Conservation (phyloP, 768 basidiomycete species). For the Hirschioporus abietinus region DNA sequence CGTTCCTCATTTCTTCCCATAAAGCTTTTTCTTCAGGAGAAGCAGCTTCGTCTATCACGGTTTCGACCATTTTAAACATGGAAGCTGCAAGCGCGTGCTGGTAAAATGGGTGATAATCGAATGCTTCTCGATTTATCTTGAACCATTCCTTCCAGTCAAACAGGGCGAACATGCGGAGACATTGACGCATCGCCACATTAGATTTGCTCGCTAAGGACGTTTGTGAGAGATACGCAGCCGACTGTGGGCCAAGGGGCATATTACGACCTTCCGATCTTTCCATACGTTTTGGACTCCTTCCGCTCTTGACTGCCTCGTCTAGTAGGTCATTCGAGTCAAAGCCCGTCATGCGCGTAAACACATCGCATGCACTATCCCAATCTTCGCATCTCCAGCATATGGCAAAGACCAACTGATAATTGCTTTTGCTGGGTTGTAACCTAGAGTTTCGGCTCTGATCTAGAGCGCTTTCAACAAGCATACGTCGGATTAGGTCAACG, state of each 20-base stretch:
- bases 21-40: neutral
- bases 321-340: constrained; percentile 22
- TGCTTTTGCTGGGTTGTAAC: constrained; percentile 41
- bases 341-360: constrained; percentile 73
- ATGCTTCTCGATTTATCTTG: neutral
- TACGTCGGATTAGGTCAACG: constrained; percentile 62
- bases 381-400: constrained; percentile 61
- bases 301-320: neutral
- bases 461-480: constrained; percentile 50
- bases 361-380: constrained; percentile 51
- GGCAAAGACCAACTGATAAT: constrained; percentile 58
- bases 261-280: neutral
- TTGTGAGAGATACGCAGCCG: constrained; percentile 48
- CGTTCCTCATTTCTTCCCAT: neutral
- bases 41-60: neutral
- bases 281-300: neutral
- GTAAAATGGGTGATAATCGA: neutral
- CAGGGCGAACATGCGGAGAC: constrained; percentile 50
- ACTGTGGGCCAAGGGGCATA: constrained; percentile 24
- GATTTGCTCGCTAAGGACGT: constrained; percentile 51
- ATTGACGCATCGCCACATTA: constrained; percentile 49
- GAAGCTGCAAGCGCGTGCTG: neutral
- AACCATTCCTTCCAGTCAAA: constrained; percentile 25
- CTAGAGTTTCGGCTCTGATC: constrained; percentile 36
- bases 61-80: neutral